A percentile compares a stretch with the other conserved stretches of the same genome.
These are phyloP conservation scores for Hygrophila difformis DNA, from an alignment of 257 asterid species.

Conservation along the genomic window DNA sequence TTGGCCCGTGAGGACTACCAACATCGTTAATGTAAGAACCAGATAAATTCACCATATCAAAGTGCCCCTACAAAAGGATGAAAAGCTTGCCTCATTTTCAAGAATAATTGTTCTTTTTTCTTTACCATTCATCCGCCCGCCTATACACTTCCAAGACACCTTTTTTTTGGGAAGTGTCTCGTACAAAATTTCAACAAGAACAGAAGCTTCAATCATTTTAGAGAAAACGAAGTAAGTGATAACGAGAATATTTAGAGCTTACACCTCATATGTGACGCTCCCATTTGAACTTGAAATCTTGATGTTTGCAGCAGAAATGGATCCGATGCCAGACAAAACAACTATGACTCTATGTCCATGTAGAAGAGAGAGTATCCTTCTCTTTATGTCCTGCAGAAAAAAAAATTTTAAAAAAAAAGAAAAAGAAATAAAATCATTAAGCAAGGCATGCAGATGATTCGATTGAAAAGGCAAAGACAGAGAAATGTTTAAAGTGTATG, in stretches of 20 bases:
- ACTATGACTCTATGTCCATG: conserved; percentile 60
- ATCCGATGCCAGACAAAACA: conserved; percentile 63
- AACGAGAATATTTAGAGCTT: conserved; percentile 15
- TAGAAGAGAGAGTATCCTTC: conserved; percentile 52
- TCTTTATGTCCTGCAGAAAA: conserved; percentile 55
- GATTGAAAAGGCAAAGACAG: too few species aligned
- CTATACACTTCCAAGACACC: too few species aligned
- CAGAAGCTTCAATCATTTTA: too few species aligned
- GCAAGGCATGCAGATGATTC: too few species aligned
- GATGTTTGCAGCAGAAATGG: conserved; percentile 63
- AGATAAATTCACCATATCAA: conserved; percentile 62
- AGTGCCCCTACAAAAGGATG: conserved; percentile 48
- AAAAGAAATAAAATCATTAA: too few species aligned
- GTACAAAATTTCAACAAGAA: not conserved
- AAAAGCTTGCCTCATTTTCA: conserved; percentile 6
- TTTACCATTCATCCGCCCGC: too few species aligned
- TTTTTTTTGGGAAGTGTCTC: not conserved
- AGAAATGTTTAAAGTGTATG: too few species aligned
- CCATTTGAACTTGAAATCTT: conserved; percentile 59
- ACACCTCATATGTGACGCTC: conserved; percentile 73
- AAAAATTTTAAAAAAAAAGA: too few species aligned
- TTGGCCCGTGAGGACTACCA: conserved; percentile 38
- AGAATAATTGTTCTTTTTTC: not conserved
- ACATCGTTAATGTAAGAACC: conserved; percentile 58
- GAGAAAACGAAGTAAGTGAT: not conserved